Evolutionary conservation across 345 rosid species (phyloP).

Genomic region (Ceriops zippeliana): DNA sequence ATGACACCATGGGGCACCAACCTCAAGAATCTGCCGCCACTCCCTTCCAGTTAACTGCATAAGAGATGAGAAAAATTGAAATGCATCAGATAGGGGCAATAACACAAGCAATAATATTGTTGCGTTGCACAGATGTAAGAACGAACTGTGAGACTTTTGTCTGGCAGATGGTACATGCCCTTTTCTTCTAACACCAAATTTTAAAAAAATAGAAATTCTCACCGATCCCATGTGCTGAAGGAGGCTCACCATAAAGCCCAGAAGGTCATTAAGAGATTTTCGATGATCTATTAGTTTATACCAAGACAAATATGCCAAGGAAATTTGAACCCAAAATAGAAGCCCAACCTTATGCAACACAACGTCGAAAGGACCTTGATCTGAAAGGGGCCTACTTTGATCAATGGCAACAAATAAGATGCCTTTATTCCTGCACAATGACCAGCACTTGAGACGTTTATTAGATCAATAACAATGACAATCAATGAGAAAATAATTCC

Average conservation of each 20-base stretch:
- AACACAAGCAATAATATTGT: neutral
- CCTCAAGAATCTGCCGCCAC: constrained; percentile 84
- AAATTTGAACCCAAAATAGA: neutral
- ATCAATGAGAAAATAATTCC: neutral
- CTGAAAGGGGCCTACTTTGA: constrained; percentile 62
- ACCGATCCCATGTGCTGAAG: too few relatives aligned
- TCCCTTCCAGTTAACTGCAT: constrained; percentile 63
- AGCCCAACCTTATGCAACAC: constrained; percentile 65
- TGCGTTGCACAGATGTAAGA: neutral
- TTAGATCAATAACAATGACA: neutral
- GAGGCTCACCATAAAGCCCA: neutral
- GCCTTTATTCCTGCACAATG: constrained; percentile 33
- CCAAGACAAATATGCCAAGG: neutral
- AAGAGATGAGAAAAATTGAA: neutral
- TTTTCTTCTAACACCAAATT: neutral
- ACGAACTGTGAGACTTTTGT: neutral
- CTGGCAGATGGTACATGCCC: neutral
- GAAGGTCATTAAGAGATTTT: neutral
- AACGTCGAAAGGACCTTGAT: constrained; percentile 81
- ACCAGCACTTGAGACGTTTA: neutral
- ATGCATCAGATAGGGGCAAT: neutral
- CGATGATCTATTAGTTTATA: neutral
- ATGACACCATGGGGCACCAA: constrained; percentile 23
- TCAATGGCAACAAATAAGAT: constrained; percentile 72
- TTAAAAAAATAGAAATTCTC: neutral